Evolutionary conservation across 164 flowering plant species (phyloP), one percentile per base, ranked within the genome.

Genomic region (Chimonanthus salicifolius): DNA sequence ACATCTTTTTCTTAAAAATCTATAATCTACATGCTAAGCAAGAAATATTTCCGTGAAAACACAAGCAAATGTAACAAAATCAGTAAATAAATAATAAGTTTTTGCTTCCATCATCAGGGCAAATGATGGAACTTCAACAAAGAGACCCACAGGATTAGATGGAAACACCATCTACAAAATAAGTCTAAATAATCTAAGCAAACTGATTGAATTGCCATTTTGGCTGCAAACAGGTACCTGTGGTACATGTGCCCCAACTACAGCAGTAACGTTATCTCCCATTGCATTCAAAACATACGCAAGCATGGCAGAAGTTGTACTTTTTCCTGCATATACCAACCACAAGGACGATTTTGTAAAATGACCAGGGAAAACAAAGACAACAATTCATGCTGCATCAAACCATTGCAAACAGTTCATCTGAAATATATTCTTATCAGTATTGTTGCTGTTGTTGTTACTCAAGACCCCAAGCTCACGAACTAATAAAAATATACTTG

Each of bases 191-290:
- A 54, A 16, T 33, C 33, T 33, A 33, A 54, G 15, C 21, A 20
- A 20, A 20, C 21, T 20, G 21, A 20, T 65, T 65, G 68, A 65
- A 65, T 65, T 43, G 46, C 9, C n/a, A 33, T 43, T n/a, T 65
- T 43, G 6, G 47, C 60, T 9, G 45, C 20, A 4, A 2, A 10
- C 8, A 43, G 15, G 60, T 79, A 85, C 88, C 86, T 85, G 88
- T 58, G 85, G 86, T 74, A 82, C 88, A 44, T 79, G 75, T 21
- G 83, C 85, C 69, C 88, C 88, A 78, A 85, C 77, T 73, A 84
- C 73, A 60, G 86, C 88, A 47, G 85, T 78, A 71, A 83, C 74
- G 75, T 84, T 79, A 67, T 79, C 86, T 7, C 86, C 86, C 82
- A 84, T 79, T 67, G 78, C 78, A 5, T 72, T 79, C 62, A 85